Conservation (phyloP, 2,329 filamentous ascomycete genomes). For the Diaporthe destruens region DNA sequence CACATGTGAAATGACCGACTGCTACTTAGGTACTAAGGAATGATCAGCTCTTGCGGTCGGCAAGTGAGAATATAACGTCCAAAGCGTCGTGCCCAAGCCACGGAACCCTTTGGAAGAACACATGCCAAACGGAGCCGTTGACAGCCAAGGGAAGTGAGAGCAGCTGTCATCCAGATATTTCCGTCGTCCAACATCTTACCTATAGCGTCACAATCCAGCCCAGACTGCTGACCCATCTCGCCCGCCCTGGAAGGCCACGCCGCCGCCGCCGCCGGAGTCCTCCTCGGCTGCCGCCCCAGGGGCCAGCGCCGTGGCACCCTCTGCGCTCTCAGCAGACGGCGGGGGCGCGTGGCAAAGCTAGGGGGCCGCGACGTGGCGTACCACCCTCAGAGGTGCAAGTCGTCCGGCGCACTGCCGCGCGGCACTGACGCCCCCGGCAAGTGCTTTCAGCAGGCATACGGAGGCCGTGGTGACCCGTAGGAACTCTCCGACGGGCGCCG, state of each 20-base stretch:
- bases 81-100: constrained; percentile 10
- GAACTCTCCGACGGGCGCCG: not conserved
- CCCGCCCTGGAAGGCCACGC: not conserved
- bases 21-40: no score
- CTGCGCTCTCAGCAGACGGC: not conserved
- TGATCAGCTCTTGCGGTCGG: not conserved
- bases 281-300: not conserved
- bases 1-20: no score
- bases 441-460: not conserved
- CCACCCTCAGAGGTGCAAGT: constrained; percentile 7
- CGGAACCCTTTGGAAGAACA: not conserved
- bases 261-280: not conserved
- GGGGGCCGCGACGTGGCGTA: constrained; percentile 14
- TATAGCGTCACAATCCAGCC: not conserved
- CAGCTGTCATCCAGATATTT: constrained; percentile 15
- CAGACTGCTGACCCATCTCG: not conserved
- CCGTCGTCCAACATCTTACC: not conserved
- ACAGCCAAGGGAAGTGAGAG: constrained; percentile 1
- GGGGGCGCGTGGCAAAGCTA: not conserved
- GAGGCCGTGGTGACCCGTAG: constrained; percentile 7
- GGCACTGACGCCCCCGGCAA: constrained; percentile 1
- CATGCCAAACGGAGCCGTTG: not conserved
- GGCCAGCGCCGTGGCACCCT: not conserved
- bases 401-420: not conserved
- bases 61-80: not conserved